Base-by-base conservation (phyloP, 768 basidiomycete species). In the Auricularia sp. region DNA sequence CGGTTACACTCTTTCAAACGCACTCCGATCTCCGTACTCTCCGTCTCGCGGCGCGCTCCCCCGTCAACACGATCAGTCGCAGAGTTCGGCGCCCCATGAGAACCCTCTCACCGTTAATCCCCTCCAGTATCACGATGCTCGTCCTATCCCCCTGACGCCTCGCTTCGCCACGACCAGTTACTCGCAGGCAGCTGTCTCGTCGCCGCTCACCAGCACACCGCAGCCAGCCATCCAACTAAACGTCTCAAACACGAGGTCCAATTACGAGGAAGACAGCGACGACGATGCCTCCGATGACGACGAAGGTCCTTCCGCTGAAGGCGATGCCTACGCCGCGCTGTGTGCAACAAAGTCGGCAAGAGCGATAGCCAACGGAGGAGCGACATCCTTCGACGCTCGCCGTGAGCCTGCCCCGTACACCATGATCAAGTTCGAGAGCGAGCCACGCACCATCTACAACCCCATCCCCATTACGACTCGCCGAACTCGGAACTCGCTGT, bases 401-500 rank as follows among this genome's bases (percentile, higher is more conserved):
- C 18, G 47, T 18, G 47, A 51, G 11, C 11, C 16, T 18, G 47
- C 11, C 6, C 16, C 47, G 18, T 51, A 18, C 47, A 8, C 47
- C 11, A 51, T 6, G 10, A 51, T 51, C 47, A 51, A 51, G 47
- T 51, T 18, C 47, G 47, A 51, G 47, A 21, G 21, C 47, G 56
- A 23, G 18, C 23, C 23, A 4, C 56, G 56, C 29, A 59, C 56
- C 5, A 59, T 59, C 56, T 59, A 59, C 56, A 59, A 59, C 56
- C 23, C n/a, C 62, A 23, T 53, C 3, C 18, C 43, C 29, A 18
- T 44, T 29, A 62, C 21, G 61, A 29, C 34, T 21, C 61, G 23
- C 58, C 34, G 33, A 14, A 33, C 61, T 33, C 64, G 35, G 36
- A 54, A 11, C 61, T 71, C 36, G 70, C 67, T 29, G 8, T 59